phyloP scores from a whole-genome alignment of 2,329 filamentous ascomycete genomes.

The Lachnellula hyalina region DNA sequence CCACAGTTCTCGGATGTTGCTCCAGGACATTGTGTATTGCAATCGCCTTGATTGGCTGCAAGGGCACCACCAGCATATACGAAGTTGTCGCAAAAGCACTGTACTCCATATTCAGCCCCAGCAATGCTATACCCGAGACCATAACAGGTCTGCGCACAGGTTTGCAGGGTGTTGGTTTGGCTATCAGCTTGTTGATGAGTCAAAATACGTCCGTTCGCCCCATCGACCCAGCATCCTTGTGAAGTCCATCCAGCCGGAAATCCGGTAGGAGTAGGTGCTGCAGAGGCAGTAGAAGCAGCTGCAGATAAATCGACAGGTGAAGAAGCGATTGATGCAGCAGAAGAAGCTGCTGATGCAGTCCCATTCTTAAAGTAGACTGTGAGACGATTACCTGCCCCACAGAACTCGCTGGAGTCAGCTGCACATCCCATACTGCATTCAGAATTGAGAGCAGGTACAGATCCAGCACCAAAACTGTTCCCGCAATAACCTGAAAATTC shows the following conservation, averaged over 20 bases:
- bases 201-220: constrained; percentile 20
- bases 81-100: constrained; percentile 29
- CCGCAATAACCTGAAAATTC: constrained; percentile 22
- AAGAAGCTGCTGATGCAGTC: constrained; percentile 2
- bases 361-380: constrained; percentile 16
- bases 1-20: constrained; percentile 31
- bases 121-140: constrained; percentile 26
- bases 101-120: constrained; percentile 32
- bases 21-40: constrained; percentile 24
- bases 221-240: constrained; percentile 26
- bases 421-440: constrained; percentile 26
- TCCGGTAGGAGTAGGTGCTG: constrained; percentile 10
- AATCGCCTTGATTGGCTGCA: constrained; percentile 32
- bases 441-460: constrained; percentile 11
- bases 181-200: constrained; percentile 19
- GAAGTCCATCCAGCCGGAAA: constrained; percentile 24
- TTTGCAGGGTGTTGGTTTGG: constrained; percentile 16
- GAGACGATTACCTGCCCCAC: constrained; percentile 28
- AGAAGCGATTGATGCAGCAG: neutral
- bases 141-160: constrained; percentile 32
- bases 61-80: constrained; percentile 24
- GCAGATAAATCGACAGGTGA: constrained; percentile 3
- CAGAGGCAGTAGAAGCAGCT: constrained; percentile 6
- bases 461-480: constrained; percentile 18
- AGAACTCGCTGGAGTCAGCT: constrained; percentile 31